phyloP scores from a whole-genome alignment of 169 alveolate genomes.

The Plasmodium coatneyi region DNA sequence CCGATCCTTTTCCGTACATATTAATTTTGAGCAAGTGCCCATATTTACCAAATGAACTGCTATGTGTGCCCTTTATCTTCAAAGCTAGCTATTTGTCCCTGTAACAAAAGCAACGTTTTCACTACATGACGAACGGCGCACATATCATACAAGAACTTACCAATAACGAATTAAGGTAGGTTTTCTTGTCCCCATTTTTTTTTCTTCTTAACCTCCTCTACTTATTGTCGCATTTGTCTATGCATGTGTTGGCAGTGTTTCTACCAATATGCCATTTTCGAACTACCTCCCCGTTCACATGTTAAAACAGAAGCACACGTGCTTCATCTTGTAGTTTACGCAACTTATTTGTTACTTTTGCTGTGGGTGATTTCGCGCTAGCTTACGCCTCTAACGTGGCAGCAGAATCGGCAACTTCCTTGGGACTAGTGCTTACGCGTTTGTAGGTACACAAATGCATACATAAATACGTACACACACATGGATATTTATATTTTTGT shows the following conservation, averaged over 20 bases:
- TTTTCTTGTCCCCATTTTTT: neutral
- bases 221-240: neutral
- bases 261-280: neutral
- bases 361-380: neutral
- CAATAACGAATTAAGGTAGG: neutral
- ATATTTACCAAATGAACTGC: neutral
- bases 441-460: neutral
- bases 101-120: neutral
- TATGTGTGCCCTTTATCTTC: neutral
- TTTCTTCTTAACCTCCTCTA: neutral
- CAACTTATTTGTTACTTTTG: neutral
- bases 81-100: neutral
- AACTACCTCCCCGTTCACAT: neutral
- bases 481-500: neutral
- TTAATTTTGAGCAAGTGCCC: neutral
- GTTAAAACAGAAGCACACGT: neutral
- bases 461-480: neutral
- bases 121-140: neutral
- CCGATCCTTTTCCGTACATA: neutral
- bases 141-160: neutral
- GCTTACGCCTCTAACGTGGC: neutral
- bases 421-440: neutral
- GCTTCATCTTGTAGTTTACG: neutral
- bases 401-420: neutral
- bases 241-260: neutral